Evolutionary conservation across 2,329 filamentous ascomycete species (phyloP).

Genomic region (Nothophoma quercina): DNA sequence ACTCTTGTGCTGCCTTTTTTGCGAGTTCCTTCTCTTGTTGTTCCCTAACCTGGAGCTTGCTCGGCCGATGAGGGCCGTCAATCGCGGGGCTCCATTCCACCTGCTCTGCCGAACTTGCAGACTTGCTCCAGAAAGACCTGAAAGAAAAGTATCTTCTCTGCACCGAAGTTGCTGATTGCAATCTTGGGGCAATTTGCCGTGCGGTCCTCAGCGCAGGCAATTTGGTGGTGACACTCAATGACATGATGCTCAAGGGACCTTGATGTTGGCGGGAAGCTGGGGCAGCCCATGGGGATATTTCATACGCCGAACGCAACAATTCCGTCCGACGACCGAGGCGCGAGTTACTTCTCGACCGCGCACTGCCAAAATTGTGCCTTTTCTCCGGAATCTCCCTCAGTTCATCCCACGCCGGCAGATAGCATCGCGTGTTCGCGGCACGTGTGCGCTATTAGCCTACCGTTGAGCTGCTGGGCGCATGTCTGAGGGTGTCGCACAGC

Average conservation of each 20-base stretch:
- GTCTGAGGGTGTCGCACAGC: constrained; percentile 68
- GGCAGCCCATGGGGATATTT: constrained; percentile 10
- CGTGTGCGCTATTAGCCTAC: constrained; percentile 25
- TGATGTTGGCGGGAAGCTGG: constrained; percentile 3
- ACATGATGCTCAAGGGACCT: constrained; percentile 31
- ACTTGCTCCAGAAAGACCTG: constrained; percentile 30
- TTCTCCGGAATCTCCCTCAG: constrained; percentile 24
- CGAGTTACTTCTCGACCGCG: constrained; percentile 14
- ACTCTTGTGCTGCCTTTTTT: constrained; percentile 17
- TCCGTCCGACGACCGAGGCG: constrained; percentile 17
- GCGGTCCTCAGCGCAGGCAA: constrained; percentile 17
- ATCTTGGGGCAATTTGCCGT: constrained; percentile 11
- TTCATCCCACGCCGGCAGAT: constrained; percentile 24
- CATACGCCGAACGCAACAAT: constrained; percentile 24
- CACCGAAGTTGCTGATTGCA: constrained; percentile 5
- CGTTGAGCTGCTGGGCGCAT: constrained; percentile 61
- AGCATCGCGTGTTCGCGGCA: constrained; percentile 20
- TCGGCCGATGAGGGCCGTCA: constrained; percentile 28
- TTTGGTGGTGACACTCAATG: constrained; percentile 36
- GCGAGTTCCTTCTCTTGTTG: constrained; percentile 26
- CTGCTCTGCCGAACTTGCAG: constrained; percentile 24
- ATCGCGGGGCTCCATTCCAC: constrained; percentile 31
- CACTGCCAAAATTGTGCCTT: constrained; percentile 14
- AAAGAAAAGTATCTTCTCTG: constrained; percentile 24
- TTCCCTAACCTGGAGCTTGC: constrained; percentile 29